Evolutionary conservation across 2,329 filamentous ascomycete genomes (phyloP), one percentile per base, ranked within the genome.

Genomic region (Colletotrichum theobromicola): DNA sequence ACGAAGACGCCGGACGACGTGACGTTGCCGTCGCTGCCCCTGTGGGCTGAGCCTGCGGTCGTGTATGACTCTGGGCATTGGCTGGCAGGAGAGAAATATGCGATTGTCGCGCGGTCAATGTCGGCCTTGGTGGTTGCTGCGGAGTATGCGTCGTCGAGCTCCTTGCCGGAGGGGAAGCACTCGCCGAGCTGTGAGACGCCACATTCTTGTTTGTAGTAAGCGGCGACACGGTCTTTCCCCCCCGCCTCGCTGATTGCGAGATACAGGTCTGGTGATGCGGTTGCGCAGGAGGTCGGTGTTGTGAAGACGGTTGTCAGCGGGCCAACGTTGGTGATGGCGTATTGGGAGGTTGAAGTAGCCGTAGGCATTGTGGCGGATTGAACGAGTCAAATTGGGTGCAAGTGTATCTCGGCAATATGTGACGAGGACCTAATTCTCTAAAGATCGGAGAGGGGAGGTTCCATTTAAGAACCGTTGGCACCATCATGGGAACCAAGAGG

Each of bases 231-330:
- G 68, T 62, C 53, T 0, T 2, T 0, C 0, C 30, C 64, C 21
- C 26, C 13, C 0, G 7, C 34, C 2, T 4, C 53, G 21, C 32
- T 53, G 1, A 53, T 10, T 30, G 70, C 70, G 16, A 73, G 34
- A 65, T 2, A 61, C 32, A 1, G 74, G 12, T 21, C 76, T 35
- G 18, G 77, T 1, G 74, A 70, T 10, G 53, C 63, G 5, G 78
- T 77, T 24, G 62, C 70, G 62, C 81, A 83, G 16, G 78, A 75
- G 0, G 77, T 50, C 0, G 79, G 79, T 15, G 79, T 75, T 2
- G 79, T 80, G 67, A 78, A 82, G n/a, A 77, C 79, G 3, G 81
- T 80, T 32, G 80, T 82, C 15, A 83, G 68, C 4, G 80, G 81
- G 7, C 81, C 80, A 26, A 82, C 26, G 65, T 83, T 83, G 67